phyloP scores from a whole-genome alignment of 176 grass and related monocot genomes.

The Paspalum vaginatum region DNA sequence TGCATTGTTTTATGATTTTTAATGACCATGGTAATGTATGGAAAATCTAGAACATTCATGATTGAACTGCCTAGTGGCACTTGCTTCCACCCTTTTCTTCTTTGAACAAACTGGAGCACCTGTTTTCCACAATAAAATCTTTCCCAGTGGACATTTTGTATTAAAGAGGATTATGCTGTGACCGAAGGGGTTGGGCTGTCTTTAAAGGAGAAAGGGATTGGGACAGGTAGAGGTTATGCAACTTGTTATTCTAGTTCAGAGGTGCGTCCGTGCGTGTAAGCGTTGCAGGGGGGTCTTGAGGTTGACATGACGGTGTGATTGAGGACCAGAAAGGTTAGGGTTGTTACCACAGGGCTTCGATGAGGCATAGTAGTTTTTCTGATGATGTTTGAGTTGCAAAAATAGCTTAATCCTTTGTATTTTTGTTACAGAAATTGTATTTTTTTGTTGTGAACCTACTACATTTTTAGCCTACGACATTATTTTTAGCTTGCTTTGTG shows the following conservation, averaged over 20 bases:
- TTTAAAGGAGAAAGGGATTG: slow-evolving; percentile 1
- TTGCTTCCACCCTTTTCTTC: background rate
- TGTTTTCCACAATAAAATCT: background rate
- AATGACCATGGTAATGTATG: background rate
- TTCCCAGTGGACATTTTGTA: background rate
- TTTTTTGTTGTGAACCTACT: background rate
- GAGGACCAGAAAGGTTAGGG: background rate
- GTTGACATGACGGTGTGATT: background rate
- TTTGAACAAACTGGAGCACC: background rate
- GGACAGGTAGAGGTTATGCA: background rate
- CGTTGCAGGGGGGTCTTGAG: background rate
- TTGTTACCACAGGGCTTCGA: background rate
- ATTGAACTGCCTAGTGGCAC: background rate
- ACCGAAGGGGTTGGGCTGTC: background rate
- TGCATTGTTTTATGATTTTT: background rate
- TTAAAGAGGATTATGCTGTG: background rate
- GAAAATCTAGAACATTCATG: background rate
- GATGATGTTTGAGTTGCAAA: background rate
- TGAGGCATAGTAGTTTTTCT: background rate
- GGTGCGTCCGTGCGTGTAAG: background rate
- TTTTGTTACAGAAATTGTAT: background rate
- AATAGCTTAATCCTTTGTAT: background rate
- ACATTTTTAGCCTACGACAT: background rate
- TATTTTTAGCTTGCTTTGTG: background rate
- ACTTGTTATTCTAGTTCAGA: background rate